Evolutionary conservation across 768 basidiomycete genomes (phyloP), one percentile per base, ranked within the genome.

Genomic region (Boletus patriciae): DNA sequence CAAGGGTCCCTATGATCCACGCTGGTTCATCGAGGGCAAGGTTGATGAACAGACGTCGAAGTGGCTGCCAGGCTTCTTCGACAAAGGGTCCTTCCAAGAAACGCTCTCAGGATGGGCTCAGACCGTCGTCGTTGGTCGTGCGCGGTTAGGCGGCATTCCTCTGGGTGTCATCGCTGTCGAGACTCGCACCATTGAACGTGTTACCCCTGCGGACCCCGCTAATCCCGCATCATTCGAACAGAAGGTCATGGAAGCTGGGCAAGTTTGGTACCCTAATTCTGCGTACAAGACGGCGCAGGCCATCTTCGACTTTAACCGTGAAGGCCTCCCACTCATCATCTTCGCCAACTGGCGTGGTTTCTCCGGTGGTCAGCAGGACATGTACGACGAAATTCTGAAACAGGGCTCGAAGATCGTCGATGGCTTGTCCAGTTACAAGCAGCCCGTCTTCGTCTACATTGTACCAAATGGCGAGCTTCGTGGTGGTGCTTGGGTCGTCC

Each of bases 301-400:
- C 16, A 98, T 98, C 78, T 94, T 94, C 74, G 97, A 99, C 76
- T 92, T 98, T 79, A 90, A 96, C 76, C 88, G 97, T 42, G 97
- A 99, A 75, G 93, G 92, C 23, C 79, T 99, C 15, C 97, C 97
- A 5, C 80, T 99, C 57, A 95, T 98, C 73, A 95, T 99, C 73
- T 98, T 99, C 68, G 97, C 97, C 52, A 99, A 99, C 79, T 98
- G 97, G 94, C 91, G 97, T 78, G 97, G 97, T 25, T 99, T 99
- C 86, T 99, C 97, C 21, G 97, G 97, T 60, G 97, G 97, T 61
- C 95, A 98, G 74, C 95, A 97, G 74, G 95, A 98, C 73, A 98
- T 98, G 94, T 96, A 94, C 67, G 94, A 98, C 74, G 95, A 96
- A 71, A 84, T 98, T 54, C 79, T 98, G 67, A 98, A 98, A 76